phyloP scores from a whole-genome alignment of 163 green algal genomes.

The Scenedesmus sp. region DNA sequence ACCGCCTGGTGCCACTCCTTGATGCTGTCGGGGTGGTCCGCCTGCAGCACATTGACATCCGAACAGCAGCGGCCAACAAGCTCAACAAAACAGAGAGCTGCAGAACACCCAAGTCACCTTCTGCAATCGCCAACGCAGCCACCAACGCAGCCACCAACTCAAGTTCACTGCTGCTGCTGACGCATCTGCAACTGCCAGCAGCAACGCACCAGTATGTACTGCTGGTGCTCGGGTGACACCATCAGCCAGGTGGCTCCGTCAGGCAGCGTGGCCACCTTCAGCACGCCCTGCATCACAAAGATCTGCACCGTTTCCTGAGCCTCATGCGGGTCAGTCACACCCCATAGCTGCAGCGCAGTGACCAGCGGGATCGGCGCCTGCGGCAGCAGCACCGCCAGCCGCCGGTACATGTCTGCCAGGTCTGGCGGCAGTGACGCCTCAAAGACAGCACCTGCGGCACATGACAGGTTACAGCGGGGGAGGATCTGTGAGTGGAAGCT shows the following conservation, averaged over 20 bases:
- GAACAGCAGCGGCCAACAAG: not conserved
- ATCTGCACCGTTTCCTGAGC: slow-evolving; percentile 52
- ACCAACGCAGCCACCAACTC: not conserved
- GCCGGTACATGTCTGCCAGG: slow-evolving; percentile 51
- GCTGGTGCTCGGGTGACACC: slow-evolving; percentile 66
- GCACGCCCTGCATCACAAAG: slow-evolving; percentile 60
- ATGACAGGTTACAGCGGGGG: not conserved
- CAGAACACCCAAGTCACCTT: not conserved
- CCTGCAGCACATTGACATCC: slow-evolving; percentile 43
- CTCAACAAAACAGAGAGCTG: not conserved
- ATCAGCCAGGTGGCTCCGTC: slow-evolving; percentile 81
- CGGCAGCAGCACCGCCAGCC: slow-evolving; percentile 69
- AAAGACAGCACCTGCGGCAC: slow-evolving; percentile 32
- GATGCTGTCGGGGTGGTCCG: slow-evolving; percentile 36
- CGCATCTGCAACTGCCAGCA: not conserved
- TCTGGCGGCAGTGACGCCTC: slow-evolving; percentile 43
- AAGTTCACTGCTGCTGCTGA: not conserved
- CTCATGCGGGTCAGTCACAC: not conserved
- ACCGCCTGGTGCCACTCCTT: slow-evolving; percentile 58
- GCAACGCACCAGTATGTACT: slow-evolving; percentile 57
- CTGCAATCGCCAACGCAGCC: not conserved
- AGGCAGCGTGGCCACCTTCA: slow-evolving; percentile 78
- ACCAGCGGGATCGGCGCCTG: slow-evolving; percentile 74
- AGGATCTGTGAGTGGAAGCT: too few species aligned
- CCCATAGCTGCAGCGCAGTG: slow-evolving; percentile 76